These are phyloP conservation scores for Acer saccharum DNA, from an alignment of 345 rosid genomes.

Conservation along the genomic window DNA sequence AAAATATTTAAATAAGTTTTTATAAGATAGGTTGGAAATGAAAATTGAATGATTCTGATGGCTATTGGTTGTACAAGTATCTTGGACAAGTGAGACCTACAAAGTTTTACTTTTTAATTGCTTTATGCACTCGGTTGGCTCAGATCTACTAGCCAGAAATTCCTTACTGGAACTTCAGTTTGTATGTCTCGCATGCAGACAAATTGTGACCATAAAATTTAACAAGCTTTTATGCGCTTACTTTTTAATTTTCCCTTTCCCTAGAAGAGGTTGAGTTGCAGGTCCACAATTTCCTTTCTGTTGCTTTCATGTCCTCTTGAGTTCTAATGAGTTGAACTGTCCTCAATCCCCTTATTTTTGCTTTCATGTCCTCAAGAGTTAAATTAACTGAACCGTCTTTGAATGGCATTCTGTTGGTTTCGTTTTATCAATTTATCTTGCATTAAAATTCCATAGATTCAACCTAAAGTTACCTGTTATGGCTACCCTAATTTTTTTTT, in stretches of 20 bases:
- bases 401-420: background rate
- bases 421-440: background rate
- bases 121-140: background rate
- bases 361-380: background rate
- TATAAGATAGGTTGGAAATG: too few species aligned
- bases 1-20: background rate
- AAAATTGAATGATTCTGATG: too few species aligned
- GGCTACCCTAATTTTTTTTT: background rate
- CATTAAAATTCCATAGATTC: background rate
- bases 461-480: background rate
- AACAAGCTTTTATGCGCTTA: background rate
- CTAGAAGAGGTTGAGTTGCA: background rate
- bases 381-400: background rate
- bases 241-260: background rate
- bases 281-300: background rate
- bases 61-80: too few species aligned
- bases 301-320: background rate
- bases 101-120: background rate
- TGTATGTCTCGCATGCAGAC: background rate
- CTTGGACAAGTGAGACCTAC: background rate
- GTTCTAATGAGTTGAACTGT: background rate
- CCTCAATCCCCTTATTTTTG: background rate
- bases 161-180: background rate
- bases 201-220: background rate
- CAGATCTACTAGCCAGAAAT: background rate